phyloP scores from a whole-genome alignment of 176 grass and related monocot species.

The Cenchrus purpureus region DNA sequence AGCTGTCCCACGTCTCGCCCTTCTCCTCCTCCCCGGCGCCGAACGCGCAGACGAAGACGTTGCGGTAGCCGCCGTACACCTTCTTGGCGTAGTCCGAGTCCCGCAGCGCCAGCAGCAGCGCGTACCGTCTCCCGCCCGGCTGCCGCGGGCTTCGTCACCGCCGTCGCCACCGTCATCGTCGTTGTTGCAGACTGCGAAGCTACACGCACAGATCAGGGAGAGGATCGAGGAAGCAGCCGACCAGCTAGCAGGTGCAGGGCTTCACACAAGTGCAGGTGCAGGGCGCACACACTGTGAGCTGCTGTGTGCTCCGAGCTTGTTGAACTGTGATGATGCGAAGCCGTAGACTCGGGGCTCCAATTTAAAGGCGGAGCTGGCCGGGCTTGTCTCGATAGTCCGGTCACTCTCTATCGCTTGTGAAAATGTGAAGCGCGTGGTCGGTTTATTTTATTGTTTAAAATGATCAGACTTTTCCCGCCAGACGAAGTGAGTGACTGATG shows the following conservation, averaged over 20 bases:
- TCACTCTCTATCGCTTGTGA: not conserved
- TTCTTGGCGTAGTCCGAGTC: slow-evolving; percentile 59
- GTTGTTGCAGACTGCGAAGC: not conserved
- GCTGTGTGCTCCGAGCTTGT: not conserved
- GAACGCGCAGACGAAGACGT: slow-evolving; percentile 50
- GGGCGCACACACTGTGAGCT: not conserved
- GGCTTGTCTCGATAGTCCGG: too few species aligned
- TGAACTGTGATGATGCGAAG: not conserved
- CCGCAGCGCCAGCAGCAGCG: slow-evolving; percentile 46
- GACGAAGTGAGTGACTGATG: too few species aligned
- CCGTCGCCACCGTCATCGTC: too few species aligned
- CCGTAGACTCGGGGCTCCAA: not conserved
- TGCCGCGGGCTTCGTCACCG: too few species aligned
- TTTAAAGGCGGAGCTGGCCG: not conserved
- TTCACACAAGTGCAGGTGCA: not conserved
- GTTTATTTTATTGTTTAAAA: not conserved
- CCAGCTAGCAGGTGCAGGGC: not conserved
- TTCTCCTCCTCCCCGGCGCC: not conserved
- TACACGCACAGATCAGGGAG: too few species aligned
- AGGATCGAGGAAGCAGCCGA: not conserved
- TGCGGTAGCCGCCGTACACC: slow-evolving; percentile 52
- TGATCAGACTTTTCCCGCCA: not conserved
- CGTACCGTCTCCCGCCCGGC: slow-evolving; percentile 16
- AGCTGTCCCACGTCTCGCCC: slow-evolving; percentile 51
- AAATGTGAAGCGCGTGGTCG: not conserved